These are phyloP conservation scores for Didymella glomerata DNA, from an alignment of 2,329 filamentous ascomycete species.

Conservation along the genomic window DNA sequence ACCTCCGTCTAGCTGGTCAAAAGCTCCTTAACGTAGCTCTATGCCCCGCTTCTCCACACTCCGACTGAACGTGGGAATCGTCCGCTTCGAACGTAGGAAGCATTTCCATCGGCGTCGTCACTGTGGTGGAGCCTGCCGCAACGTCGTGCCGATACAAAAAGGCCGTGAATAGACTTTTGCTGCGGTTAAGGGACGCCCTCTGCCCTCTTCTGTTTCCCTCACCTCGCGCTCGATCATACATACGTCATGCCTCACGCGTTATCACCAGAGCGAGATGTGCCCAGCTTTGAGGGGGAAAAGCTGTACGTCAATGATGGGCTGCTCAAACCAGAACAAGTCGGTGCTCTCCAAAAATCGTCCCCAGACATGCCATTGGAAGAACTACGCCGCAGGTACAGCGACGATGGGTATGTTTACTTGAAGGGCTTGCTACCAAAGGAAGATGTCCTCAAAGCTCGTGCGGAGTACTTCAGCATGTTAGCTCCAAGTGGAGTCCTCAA, in stretches of 20 bases:
- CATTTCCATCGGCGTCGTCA: constrained; percentile 2
- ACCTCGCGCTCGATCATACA: not conserved
- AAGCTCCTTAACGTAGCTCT: constrained; percentile 21
- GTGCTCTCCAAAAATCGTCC: constrained; percentile 54
- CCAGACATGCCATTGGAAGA: constrained; percentile 58
- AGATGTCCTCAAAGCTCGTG: constrained; percentile 62
- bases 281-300: constrained; percentile 40
- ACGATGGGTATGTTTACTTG: constrained; percentile 65
- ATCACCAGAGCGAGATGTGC: constrained; percentile 32
- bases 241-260: constrained; percentile 47
- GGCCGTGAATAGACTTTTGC: not conserved
- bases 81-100: constrained; percentile 13
- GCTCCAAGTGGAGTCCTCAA: constrained; percentile 65
- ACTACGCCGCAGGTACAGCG: constrained; percentile 56
- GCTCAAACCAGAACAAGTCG: constrained; percentile 56
- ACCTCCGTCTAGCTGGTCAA: not conserved
- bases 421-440: constrained; percentile 63
- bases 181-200: not conserved
- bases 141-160: not conserved
- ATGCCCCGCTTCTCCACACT: constrained; percentile 35
- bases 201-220: not conserved
- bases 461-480: constrained; percentile 63
- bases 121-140: not conserved
- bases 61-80: constrained; percentile 24
- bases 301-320: constrained; percentile 59